Conservation (phyloP, 441 rosid species). For the Melastoma candidum region DNA sequence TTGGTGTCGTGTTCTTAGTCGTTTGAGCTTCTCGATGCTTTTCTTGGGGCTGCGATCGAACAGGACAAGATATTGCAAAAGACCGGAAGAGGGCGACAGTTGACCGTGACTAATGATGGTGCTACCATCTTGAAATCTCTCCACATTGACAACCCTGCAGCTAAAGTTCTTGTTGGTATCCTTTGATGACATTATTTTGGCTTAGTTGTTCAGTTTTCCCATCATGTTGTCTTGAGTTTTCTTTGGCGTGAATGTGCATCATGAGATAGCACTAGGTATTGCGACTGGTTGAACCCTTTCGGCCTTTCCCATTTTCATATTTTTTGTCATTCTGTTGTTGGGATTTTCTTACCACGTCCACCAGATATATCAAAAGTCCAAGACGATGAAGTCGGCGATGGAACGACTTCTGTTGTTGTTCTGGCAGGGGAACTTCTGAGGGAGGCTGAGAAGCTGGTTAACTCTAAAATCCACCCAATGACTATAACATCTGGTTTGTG, state of each 20-base stretch:
- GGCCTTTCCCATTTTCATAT: neutral
- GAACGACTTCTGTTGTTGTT: slow-evolving; percentile 97
- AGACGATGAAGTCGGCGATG: slow-evolving; percentile 99
- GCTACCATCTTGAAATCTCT: too few relatives aligned
- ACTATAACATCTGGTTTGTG: slow-evolving; percentile 74
- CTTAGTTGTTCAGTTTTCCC: neutral
- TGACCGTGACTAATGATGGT: too few relatives aligned
- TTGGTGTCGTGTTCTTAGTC: too few relatives aligned
- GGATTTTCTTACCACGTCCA: slow-evolving; percentile 18
- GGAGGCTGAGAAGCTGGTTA: slow-evolving; percentile 93
- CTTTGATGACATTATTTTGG: neutral
- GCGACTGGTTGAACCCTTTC: neutral
- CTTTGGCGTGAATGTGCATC: too few relatives aligned
- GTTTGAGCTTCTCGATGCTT: too few relatives aligned
- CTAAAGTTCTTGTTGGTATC: too few relatives aligned
- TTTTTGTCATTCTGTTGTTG: neutral
- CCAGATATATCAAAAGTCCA: slow-evolving; percentile 96
- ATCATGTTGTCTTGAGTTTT: neutral
- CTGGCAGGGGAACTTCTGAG: slow-evolving; percentile 96
- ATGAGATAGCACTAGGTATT: neutral
- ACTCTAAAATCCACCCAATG: slow-evolving; percentile 95
- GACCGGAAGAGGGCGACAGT: too few relatives aligned
- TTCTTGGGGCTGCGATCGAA: too few relatives aligned
- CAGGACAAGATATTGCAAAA: too few relatives aligned
- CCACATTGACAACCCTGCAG: too few relatives aligned